Conservation (phyloP, 768 basidiomycete genomes). For the Tylopilus vinaceipallidus region DNA sequence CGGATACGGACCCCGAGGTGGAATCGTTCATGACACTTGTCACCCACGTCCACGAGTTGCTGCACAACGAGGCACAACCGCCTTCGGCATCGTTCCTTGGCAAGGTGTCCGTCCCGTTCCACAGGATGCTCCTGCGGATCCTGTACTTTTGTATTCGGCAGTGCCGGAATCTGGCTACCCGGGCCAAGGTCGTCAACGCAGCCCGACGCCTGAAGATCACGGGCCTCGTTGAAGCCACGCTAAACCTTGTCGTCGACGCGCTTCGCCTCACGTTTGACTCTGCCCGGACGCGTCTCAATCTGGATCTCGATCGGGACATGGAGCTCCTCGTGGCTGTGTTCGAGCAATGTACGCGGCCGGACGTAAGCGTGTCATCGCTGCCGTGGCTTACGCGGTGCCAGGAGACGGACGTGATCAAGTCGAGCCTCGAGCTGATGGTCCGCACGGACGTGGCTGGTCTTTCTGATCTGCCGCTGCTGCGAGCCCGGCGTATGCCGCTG, state of each 20-base stretch:
- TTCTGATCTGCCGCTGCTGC: constrained; percentile 61
- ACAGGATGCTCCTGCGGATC: constrained; percentile 76
- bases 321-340: constrained; percentile 81
- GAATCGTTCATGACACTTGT: constrained; percentile 61
- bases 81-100: constrained; percentile 74
- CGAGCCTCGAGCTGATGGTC: constrained; percentile 71
- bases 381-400: constrained; percentile 81
- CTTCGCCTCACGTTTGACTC: constrained; percentile 63
- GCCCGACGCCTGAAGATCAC: constrained; percentile 61
- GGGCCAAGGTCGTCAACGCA: constrained; percentile 51
- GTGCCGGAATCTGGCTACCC: constrained; percentile 47
- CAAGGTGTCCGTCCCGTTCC: constrained; percentile 63
- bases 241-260: constrained; percentile 67
- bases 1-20: constrained; percentile 53
- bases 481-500: constrained; percentile 60
- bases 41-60: constrained; percentile 57
- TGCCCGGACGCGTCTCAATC: constrained; percentile 53
- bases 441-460: constrained; percentile 68
- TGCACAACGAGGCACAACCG: constrained; percentile 71
- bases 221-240: constrained; percentile 57
- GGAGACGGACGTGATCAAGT: constrained; percentile 74
- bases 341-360: constrained; percentile 69
- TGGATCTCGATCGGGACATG: constrained; percentile 78
- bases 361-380: constrained; percentile 65
- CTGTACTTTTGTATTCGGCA: constrained; percentile 75